Evolutionary conservation across 1,284 basidiomycete genomes (phyloP), one percentile per base, ranked within the genome.

Genomic region (Tilletia walkeri): DNA sequence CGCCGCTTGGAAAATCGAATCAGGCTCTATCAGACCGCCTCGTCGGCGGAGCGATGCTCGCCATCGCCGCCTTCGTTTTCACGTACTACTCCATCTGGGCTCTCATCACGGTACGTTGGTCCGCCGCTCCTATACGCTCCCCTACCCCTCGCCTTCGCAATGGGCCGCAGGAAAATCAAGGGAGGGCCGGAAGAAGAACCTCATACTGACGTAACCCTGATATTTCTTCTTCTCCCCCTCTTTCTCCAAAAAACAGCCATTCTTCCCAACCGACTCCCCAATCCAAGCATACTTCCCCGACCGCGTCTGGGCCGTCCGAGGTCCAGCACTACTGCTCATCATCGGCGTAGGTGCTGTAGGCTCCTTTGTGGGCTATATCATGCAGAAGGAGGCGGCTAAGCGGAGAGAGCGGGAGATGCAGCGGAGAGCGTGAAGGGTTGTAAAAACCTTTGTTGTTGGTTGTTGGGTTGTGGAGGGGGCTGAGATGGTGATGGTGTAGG

Each of bases 11-110:
- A n/a, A n/a, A n/a, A n/a, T n/a, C n/a, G 61, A 48, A 67, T 34
- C 78, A 95, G 94, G 90, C 89, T 41, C 83, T 88, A 71, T 92
- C 89, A 73, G 94, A 95, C 85, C 94, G 91, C 85, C 85, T 88
- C 63, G 86, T 94, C 24, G 94, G 94, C 69, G 89, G 90, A 65
- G 80, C 86, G 38, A 92, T 95, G 91, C 89, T 96, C 80, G 85
- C 91, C 75, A 87, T 88, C 73, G 91, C 93, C 39, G 88, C 88
- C 3, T 85, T 89, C 69, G 89, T 92, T 59, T 95, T 95, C 85
- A 85, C 88, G 24, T 96, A 96, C 84, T 97, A 96, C 85, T 94
- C 93, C 3, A 87, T 88, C 54, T 96, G 94, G 94, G 90, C 93
- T 7, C 86, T 96, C 66, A 85, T 96, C 53, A 87, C 94, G 68